Base-by-base conservation (phyloP, 345 rosid species). In the Acer campestre region DNA sequence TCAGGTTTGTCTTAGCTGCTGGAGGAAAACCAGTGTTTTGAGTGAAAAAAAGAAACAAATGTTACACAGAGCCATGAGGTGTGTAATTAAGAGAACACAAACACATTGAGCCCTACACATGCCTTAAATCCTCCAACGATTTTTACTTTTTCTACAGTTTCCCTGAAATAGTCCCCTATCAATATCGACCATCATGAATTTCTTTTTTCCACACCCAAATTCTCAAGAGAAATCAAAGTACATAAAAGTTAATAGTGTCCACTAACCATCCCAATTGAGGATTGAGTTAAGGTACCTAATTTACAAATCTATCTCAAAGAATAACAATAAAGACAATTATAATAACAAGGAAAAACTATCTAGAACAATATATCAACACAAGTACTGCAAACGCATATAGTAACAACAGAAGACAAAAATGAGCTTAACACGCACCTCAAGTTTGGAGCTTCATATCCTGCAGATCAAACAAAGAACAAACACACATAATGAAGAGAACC, bases 401-500 rank as follows among this genome's bases (percentile, higher is more conserved):
- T 23, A 7, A 48, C 29, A 2, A 38, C 49, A 48, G 14, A 61
- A 61, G 7, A 44, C 77, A 20, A 35, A 49, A 67, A 31, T 46
- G 17, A 62, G 49, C 63, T 63, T 1, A 51, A 73, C 29, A 56
- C 72, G 77, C 78, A 91, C 98, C 97, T 91, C 65, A 91, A 84
- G 79, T 91, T 90, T 66, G 95, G 97, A 83, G 98, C 90, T 82
- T 90, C 95, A 79, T 77, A 95, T 72, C 97, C 98, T 95, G 94
- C 84, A 17, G 49, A 68, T 8, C 44, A 63, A 35, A 13, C 0
- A 61, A 31, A 63, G 29, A 22, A 18, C 29, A 48, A 25, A 29
- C 20, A 49, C 10, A 13, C 7, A 20, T 2, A 1, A 68, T 22
- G 44, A 27, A 61, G 70, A 68, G 6, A 48, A 61, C 6, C 23